A percentile compares a stretch with the other conserved stretches of the same genome.
Conservation (phyloP, 805 yeast genomes). For the Torulaspora microellipsoides region DNA sequence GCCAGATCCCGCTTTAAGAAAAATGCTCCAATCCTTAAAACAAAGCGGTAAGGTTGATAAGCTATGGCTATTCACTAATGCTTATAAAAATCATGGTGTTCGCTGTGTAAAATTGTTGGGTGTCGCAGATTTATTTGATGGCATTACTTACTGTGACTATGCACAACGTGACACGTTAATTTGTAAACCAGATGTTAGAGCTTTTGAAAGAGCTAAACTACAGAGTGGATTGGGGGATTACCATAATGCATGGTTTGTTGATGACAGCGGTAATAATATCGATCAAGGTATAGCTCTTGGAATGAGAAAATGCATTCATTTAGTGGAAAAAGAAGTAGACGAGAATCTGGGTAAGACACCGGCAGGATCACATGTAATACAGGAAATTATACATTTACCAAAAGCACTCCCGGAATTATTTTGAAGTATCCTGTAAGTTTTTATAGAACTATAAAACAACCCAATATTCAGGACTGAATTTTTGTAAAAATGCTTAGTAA, state of each 20-base stretch:
- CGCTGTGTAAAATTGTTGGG: constrained; percentile 78
- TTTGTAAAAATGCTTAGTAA: constrained; percentile 22
- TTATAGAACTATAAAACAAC: neutral
- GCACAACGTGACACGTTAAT: constrained; percentile 53
- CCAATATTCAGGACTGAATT: constrained; percentile 2
- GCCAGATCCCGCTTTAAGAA: constrained; percentile 54
- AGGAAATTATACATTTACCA: constrained; percentile 52
- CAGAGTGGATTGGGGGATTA: constrained; percentile 47
- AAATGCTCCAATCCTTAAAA: constrained; percentile 44
- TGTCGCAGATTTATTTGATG: constrained; percentile 89
- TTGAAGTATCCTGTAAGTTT: constrained; percentile 9
- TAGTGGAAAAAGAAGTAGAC: constrained; percentile 64
- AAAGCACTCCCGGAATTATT: constrained; percentile 51
- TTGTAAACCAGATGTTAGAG: constrained; percentile 83
- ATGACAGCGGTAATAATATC: constrained; percentile 79
- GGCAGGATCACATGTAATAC: constrained; percentile 48
- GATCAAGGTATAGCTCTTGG: constrained; percentile 68
- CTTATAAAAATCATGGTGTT: constrained; percentile 84
- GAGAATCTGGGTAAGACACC: constrained; percentile 34
- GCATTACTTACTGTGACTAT: constrained; percentile 90
- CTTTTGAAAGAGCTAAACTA: constrained; percentile 59
- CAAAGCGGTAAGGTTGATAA: constrained; percentile 52
- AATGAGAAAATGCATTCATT: constrained; percentile 67
- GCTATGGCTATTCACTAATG: constrained; percentile 92
- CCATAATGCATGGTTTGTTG: constrained; percentile 65